Base-by-base conservation (phyloP, 1,139 yeast genomes). In the Pichia sp. region DNA sequence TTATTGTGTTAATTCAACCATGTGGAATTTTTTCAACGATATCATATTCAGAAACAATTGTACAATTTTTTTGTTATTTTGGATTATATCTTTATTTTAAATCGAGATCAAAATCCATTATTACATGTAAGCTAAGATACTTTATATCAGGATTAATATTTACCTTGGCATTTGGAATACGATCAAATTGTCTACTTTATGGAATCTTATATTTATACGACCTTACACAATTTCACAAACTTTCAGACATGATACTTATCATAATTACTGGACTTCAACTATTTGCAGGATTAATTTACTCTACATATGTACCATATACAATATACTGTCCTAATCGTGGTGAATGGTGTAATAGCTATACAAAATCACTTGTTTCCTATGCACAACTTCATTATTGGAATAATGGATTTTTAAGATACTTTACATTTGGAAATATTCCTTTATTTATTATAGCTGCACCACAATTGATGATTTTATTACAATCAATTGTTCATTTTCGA, bases 301-400 rank as follows among this genome's bases (percentile, higher is more conserved):
- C 74, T 5, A 81, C 78, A 46, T 68, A 68, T 42, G 44, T 65
- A 6, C 84, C 88, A 1, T 86, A 78, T 56, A 27, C 38, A 4
- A 53, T 56, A 20, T 83, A 76, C 53, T 91, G 98, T 57, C 81
- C 85, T 2, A 70, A 65, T n/a, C 63, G 85, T 49, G 80, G 81
- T 2, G 82, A 71, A 48, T 91, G 97, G 97, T 91, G 98, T 59
- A 30, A 42, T 10, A 32, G 50, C 58, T 14, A 49, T 60, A 19
- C 56, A 48, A 11, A 88, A 4, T 72, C 84, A 26, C 67, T 91
- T 29, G 80, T 81, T 54, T 62, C 74, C n/a, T 86, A 70, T 59
- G 85, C 94, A 7, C 98, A 91, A 61, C 47, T 64, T 3, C 70
- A 78, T 49, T 89, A 91, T 60, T 91, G 98, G 98, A 74, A 78